phyloP scores from a whole-genome alignment of 1,284 basidiomycete species.

The Polyporus tsugae region DNA sequence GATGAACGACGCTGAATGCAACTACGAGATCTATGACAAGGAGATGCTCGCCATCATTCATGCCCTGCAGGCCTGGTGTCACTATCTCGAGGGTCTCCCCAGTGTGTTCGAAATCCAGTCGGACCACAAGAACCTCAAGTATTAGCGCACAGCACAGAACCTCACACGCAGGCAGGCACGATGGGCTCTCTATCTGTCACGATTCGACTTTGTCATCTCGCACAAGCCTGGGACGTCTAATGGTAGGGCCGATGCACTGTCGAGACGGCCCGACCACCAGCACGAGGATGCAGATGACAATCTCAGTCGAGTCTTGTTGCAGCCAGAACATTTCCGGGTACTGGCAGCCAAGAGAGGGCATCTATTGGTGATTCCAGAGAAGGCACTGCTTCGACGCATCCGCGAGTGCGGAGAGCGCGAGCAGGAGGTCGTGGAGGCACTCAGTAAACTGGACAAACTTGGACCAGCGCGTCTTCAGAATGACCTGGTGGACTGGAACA shows the following conservation, averaged over 20 bases:
- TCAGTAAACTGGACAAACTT: not conserved
- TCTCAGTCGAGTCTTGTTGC: constrained; percentile 35
- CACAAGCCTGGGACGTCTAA: constrained; percentile 42
- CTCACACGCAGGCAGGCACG: constrained; percentile 49
- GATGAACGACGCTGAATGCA: constrained; percentile 26
- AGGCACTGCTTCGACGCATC: not conserved
- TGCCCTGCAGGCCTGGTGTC: constrained; percentile 43
- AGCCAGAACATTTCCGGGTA: constrained; percentile 12
- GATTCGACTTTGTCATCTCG: constrained; percentile 43
- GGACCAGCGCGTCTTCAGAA: not conserved
- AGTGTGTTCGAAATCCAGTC: constrained; percentile 35
- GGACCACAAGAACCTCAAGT: constrained; percentile 55
- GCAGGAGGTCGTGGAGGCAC: not conserved
- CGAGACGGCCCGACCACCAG: constrained; percentile 46
- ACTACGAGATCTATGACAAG: constrained; percentile 49
- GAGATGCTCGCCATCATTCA: constrained; percentile 47
- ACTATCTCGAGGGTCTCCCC: constrained; percentile 38
- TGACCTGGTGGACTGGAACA: not conserved
- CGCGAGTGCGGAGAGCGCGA: not conserved
- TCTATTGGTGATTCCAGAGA: constrained; percentile 2
- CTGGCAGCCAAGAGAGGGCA: not conserved
- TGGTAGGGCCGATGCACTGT: constrained; percentile 49
- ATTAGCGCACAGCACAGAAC: constrained; percentile 46
- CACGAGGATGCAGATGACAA: constrained; percentile 26
- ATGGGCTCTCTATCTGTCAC: constrained; percentile 47